Percentiles rank a stretch among this genome's conserved stretches.
These are phyloP conservation scores for Sechiopsis laciniata DNA, from an alignment of 306 rosid species.

Conservation along the genomic window DNA sequence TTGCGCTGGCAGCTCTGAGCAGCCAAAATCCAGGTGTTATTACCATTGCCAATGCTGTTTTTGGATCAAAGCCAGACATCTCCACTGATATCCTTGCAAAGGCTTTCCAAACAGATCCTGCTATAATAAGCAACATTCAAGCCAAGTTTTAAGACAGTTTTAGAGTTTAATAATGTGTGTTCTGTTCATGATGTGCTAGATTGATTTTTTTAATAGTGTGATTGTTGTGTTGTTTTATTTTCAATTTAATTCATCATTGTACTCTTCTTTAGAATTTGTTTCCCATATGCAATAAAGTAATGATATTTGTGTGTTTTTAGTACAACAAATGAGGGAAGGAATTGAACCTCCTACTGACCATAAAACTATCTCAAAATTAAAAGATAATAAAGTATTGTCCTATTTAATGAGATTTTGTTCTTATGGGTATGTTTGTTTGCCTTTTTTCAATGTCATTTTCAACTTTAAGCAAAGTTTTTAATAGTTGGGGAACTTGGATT, in stretches of 20 bases:
- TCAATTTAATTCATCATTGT: neutral
- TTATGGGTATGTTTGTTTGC: neutral
- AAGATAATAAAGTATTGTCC: neutral
- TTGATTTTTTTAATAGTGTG: neutral
- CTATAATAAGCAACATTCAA: constrained; percentile 12
- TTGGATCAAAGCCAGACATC: constrained; percentile 33
- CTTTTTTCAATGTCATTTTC: neutral
- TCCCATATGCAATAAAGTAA: too few species aligned
- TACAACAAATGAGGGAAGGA: too few species aligned
- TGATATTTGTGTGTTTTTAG: too few species aligned
- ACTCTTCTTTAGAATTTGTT: neutral
- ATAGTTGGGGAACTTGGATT: neutral
- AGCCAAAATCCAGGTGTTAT: constrained; percentile 39
- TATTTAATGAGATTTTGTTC: neutral
- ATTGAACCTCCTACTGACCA: too few species aligned
- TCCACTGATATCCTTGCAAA: constrained; percentile 27
- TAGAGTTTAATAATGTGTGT: neutral
- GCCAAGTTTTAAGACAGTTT: constrained; percentile 24
- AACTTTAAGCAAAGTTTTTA: neutral
- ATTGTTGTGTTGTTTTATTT: neutral
- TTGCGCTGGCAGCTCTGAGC: constrained; percentile 34
- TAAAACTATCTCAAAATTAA: too few species aligned
- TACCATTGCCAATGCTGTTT: constrained; percentile 31
- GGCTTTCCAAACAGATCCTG: constrained; percentile 30
- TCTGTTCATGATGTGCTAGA: neutral